Evolutionary conservation across 2,329 filamentous ascomycete species (phyloP).

Genomic region (Penicillium sp.): DNA sequence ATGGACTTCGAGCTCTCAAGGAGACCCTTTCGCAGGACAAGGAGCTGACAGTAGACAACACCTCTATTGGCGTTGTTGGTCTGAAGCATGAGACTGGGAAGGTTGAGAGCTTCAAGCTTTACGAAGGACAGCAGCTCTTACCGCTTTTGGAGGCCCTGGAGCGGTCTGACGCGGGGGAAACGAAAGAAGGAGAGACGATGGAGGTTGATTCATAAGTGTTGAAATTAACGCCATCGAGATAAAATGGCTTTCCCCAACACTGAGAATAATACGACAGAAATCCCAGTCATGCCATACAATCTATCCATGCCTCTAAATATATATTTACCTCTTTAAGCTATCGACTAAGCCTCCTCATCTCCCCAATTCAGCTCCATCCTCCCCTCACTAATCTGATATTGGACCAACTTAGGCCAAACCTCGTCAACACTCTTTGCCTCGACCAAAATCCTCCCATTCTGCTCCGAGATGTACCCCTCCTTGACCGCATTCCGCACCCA

Average conservation of each 20-base stretch:
- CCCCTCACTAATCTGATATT: slow-evolving; percentile 77
- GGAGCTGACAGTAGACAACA: slow-evolving; percentile 96
- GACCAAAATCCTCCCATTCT: slow-evolving; percentile 76
- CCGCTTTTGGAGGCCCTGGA: slow-evolving; percentile 78
- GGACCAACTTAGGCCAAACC: slow-evolving; percentile 70
- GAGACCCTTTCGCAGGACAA: slow-evolving; percentile 97
- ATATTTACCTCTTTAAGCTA: not conserved
- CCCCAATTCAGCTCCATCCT: slow-evolving; percentile 85
- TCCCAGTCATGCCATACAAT: slow-evolving; percentile 5
- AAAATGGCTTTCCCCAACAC: slow-evolving; percentile 21
- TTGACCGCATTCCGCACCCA: slow-evolving; percentile 80
- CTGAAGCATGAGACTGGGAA: slow-evolving; percentile 57
- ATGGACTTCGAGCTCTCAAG: slow-evolving; percentile 89
- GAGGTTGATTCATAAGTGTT: slow-evolving; percentile 58
- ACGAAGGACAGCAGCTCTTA: slow-evolving; percentile 85
- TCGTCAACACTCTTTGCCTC: slow-evolving; percentile 75
- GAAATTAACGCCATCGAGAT: slow-evolving; percentile 36
- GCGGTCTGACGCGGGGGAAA: slow-evolving; percentile 49
- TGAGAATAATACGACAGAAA: slow-evolving; percentile 12
- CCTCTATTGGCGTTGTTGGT: slow-evolving; percentile 85
- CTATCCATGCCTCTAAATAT: not conserved
- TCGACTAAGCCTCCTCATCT: slow-evolving; percentile 55
- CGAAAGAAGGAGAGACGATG: slow-evolving; percentile 54
- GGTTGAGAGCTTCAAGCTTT: slow-evolving; percentile 84
- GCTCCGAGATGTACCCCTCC: slow-evolving; percentile 75